Percentiles rank a stretch among this genome's conserved stretches.
Evolutionary conservation across 2,329 filamentous ascomycete species (phyloP).

Genomic region (Lachnellula occidentalis): DNA sequence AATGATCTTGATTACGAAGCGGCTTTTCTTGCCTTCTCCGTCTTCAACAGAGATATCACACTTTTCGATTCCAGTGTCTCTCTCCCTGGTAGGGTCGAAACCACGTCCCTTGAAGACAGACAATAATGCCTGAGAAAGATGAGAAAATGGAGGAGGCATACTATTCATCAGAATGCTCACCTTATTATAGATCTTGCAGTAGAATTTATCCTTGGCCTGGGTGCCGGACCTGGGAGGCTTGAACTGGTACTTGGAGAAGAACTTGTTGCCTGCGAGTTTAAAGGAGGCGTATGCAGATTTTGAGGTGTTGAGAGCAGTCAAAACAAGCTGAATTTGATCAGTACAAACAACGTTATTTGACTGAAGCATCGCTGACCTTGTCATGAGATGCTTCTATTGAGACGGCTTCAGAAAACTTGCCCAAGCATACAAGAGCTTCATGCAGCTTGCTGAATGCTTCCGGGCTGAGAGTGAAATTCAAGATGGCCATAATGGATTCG

Average conservation of each 20-base stretch:
- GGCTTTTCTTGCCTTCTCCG: slow-evolving; percentile 61
- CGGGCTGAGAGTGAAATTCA: slow-evolving; percentile 69
- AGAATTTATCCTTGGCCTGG: slow-evolving; percentile 49
- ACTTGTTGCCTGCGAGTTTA: slow-evolving; percentile 58
- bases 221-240: slow-evolving; percentile 36
- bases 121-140: slow-evolving; percentile 50
- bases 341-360: slow-evolving; percentile 6
- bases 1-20: slow-evolving; percentile 67
- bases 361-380: slow-evolving; percentile 16
- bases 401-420: slow-evolving; percentile 76
- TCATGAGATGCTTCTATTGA: slow-evolving; percentile 51
- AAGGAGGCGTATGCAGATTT: slow-evolving; percentile 76
- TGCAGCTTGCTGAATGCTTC: slow-evolving; percentile 66
- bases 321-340: slow-evolving; percentile 49
- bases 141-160: neutral
- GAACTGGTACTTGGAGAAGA: slow-evolving; percentile 70
- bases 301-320: slow-evolving; percentile 73
- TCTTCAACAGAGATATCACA: slow-evolving; percentile 73
- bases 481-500: slow-evolving; percentile 45
- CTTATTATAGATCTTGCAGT: slow-evolving; percentile 69
- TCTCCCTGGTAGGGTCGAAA: slow-evolving; percentile 56
- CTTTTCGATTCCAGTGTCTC: slow-evolving; percentile 64
- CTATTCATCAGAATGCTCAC: slow-evolving; percentile 34
- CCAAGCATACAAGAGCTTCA: slow-evolving; percentile 67
- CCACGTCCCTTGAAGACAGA: slow-evolving; percentile 68